Evolutionary conservation across 176 grass and related monocot species (phyloP), one percentile per base, ranked within the genome.

Genomic region (Aegilops sharonensis): DNA sequence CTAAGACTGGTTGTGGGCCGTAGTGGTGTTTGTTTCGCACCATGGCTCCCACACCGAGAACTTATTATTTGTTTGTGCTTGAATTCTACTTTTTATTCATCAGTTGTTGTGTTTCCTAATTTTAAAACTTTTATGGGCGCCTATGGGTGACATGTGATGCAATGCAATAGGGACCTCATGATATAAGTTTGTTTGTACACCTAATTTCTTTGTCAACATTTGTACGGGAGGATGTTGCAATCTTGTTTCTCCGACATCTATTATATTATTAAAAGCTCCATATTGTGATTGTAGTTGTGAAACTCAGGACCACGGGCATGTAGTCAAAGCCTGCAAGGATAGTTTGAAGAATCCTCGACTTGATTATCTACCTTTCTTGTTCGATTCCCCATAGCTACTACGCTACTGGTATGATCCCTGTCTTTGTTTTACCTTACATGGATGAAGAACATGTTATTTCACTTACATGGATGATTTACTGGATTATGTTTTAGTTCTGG

Each of bases 311-410:
- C 95, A 97, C 12, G 89, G 91, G 2, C 92, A 97, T 87, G 92
- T 97, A 29, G 29, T 93, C 67, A 91, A 91, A 84, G 95, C 95
- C 24, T 93, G 92, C 68, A 90, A 93, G 72, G 87, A 94, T 59
- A 95, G 92, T 77, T 90, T 97, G 89, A 97, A 94, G 82, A 93
- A 97, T 34, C 72, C 91, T 11, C 90, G 15, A n/a, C 47, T 97
- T 18, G 95, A 97, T 78, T 97, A 91, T 63, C 95, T 97, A 5
- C 85, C 94, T 86, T 91, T 97, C 27, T 95, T 75, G 72, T 97
- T 60, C 92, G 93, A 79, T 97, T 97, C 83, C 95, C 91, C 18
- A 68, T 97, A 70, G 92, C 95, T 60, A 97, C 89, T 25, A 85
- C 66, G 36, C 92, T 88, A 93, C 95, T 42, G 92, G 95, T 97